These are phyloP conservation scores for Huntiella abstrusa DNA, from an alignment of 2,329 filamentous ascomycete genomes.

Conservation along the genomic window DNA sequence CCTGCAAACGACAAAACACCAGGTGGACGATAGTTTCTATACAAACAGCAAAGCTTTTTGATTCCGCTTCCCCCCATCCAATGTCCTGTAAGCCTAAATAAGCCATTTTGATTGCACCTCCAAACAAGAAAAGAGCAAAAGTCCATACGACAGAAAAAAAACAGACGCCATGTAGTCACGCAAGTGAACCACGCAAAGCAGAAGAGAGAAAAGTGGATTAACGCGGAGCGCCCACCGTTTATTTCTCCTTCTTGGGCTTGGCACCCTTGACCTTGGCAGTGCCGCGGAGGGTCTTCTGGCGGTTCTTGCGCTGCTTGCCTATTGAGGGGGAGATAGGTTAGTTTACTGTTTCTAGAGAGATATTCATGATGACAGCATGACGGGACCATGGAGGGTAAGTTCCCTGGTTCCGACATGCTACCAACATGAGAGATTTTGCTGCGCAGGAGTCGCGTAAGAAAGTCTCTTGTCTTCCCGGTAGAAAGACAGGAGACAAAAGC, in stretches of 20 bases:
- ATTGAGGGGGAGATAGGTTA: slow-evolving; percentile 17
- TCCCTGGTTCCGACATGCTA: not conserved
- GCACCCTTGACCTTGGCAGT: slow-evolving; percentile 96
- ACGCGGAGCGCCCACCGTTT: slow-evolving; percentile 24
- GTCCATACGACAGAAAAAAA: not conserved
- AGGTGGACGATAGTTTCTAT: not conserved
- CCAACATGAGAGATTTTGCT: not conserved
- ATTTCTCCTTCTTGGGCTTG: slow-evolving; percentile 87
- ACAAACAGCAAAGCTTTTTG: not conserved
- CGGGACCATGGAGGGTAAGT: not conserved
- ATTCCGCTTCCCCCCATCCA: not conserved
- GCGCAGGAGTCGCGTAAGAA: slow-evolving; percentile 5
- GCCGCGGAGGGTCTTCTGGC: slow-evolving; percentile 94
- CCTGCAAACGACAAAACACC: not conserved
- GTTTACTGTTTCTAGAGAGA: not conserved
- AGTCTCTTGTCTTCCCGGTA: slow-evolving; percentile 11
- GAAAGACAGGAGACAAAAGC: slow-evolving; percentile 8
- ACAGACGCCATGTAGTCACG: not conserved
- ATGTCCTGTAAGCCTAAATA: not conserved
- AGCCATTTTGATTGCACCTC: not conserved
- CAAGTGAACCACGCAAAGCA: slow-evolving; percentile 5
- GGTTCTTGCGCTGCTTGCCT: slow-evolving; percentile 99
- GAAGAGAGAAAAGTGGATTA: slow-evolving; percentile 1
- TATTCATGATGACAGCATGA: not conserved
- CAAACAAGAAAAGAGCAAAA: not conserved